Base-by-base conservation (phyloP, 208 protist genomes). In the Leishmania arabica region DNA sequence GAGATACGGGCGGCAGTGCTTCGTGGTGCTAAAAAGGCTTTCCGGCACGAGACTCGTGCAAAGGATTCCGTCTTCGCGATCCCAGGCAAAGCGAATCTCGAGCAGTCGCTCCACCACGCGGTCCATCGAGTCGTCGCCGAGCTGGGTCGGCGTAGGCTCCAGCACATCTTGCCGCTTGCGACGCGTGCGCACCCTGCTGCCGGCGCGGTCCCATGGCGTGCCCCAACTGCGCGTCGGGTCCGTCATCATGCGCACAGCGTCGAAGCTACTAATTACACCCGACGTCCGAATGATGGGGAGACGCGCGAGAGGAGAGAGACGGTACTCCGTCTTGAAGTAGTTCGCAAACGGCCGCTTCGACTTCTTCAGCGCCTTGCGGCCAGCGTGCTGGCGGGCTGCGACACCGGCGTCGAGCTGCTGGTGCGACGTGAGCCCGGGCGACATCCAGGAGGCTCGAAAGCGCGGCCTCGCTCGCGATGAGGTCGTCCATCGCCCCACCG, bases 381-480 rank as follows among this genome's bases (percentile, higher is more conserved):
- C 85, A 6, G 82, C 90, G 69, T 93, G 90, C 68, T 96, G 92
- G 24, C 94, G 91, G 13, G 90, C 88, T 7, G 89, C 91, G 34
- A 97, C 88, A 34, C 92, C 92, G 15, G 91, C 89, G 77, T 97
- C 94, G 0, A 96, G 88, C 84, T 93, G 87, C 79, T 97, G 93
- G 73, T 95, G 91, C 8, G 91, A 89, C 15, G 89, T 84, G 27
- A 95, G 87, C 15, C 86, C 82, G 9, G 91, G 89, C 19, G 92
- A 83, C 78, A 92, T 78, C 88, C 91, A 96, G 34, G 89, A 84
- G 56, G 73, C 81, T 21, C 81, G 85, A 75, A 93, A 69, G 78
- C 73, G 56, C 68, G 47, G 83, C 68, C 74, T 37, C 77, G 77
- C 83, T 40, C 78, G 78, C 53, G 77, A 53, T 70, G 78, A 79